Evolutionary conservation across 2,329 filamentous ascomycete species (phyloP), one percentile per base, ranked within the genome.

Genomic region (Diaporthe sp.): DNA sequence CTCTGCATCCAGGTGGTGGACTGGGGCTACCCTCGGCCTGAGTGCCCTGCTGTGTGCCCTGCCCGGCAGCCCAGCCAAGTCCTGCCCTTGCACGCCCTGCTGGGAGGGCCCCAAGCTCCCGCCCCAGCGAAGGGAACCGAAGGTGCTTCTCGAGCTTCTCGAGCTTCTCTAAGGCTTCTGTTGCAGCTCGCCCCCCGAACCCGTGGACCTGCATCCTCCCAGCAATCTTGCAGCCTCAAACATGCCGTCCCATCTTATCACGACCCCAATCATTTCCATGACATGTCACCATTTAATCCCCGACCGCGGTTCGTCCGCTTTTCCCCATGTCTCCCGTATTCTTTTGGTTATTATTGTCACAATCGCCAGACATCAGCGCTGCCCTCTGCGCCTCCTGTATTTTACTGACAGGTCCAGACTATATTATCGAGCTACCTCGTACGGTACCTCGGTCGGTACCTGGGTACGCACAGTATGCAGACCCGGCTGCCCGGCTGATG

Each of bases 81-180:
- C 59, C 27, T 4, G 59, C 59, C 58, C 58, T 42, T 27, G 37
- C 59, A 27, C 25, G 37, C 39, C 59, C 37, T 30, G 59, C 44
- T 7, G 13, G 15, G 22, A 35, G 44, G 30, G 44, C 44, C 61
- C 61, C 44, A 35, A 50, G 44, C 63, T 68, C 63, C 63, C 63
- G 47, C 63, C 63, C 63, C 44, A 53, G 44, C 47, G 32, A 68
- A 39, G 63, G 63, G 44, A 30, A 39, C 71, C 55, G n/a, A 37
- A 56, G 47, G 47, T 51, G 47, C 47, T 51, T 51, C 47, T 51
- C n/a, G 47, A 59, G 71, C 61, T 65, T 71, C 73, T 72, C 44
- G 74, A 76, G 70, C 73, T 76, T 76, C 73, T 73, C 56, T 53
- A 37, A 73, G 70, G 74, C 74, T 75, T 75, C 74, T 74, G 72